Evolutionary conservation across 768 basidiomycete species (phyloP), one percentile per base, ranked within the genome.

Genomic region (Lepiota subincarnata): DNA sequence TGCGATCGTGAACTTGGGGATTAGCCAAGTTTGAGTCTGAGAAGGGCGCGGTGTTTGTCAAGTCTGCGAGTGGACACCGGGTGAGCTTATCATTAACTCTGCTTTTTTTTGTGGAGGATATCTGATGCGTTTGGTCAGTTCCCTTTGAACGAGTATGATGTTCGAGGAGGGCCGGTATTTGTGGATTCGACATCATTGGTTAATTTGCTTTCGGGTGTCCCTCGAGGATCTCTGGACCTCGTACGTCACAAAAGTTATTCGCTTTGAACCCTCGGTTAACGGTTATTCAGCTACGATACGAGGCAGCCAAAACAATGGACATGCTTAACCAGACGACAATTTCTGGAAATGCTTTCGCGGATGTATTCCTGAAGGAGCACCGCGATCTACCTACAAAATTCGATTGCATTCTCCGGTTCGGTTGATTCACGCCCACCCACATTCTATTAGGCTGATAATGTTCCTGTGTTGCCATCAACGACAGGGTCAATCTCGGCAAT

Each of bases 201-300:
- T 43, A 98, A 99, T 64, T 62, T 95, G 8, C 68, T 96, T 18
- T 81, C 84, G 0, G 84, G 80, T 7, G 79, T 95, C 26, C 89
- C 94, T 16, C 59, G 82, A 12, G 79, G 87, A 2, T 93, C 92
- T 1, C 73, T 98, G 1, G 80, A 89, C 46, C 70, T 96, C 68
- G 89, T 94, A 65, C 61, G 77, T 60, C 11, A 24, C 24, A 31
- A 28, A 11, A 28, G 4, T n/a, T 24, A 35, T n/a, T 4, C 16
- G 34, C 44, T 1, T 8, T 34, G 34, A 12, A 19, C 4, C 16
- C 2, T 5, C 26, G 19, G 13, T n/a, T 16, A 40, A 24, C 14
- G 18, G n/a, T 40, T 19, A 16, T 41, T 51, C 59, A 94, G 91
- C 80, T 94, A 31, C 75, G 74, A 53, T 73, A 86, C 43, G 92